phyloP scores from a whole-genome alignment of 768 basidiomycete genomes.

The Phlebiopsis gigantea region DNA sequence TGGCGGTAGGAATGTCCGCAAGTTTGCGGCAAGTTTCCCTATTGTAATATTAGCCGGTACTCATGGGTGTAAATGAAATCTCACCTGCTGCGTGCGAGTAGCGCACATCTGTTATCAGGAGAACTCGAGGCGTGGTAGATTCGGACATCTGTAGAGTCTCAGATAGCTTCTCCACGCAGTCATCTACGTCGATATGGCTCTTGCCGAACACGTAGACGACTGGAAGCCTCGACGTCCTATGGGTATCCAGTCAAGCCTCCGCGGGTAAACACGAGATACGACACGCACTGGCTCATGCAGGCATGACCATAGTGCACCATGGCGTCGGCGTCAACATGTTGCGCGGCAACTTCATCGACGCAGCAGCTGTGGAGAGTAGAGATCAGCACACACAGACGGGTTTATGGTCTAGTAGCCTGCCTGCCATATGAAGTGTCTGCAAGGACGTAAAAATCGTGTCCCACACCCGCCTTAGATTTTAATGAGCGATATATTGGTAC shows the following conservation, averaged over 20 bases:
- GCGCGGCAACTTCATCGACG: slow-evolving; percentile 92
- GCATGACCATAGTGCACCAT: slow-evolving; percentile 96
- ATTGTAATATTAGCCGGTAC: neutral
- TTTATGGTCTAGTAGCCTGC: slow-evolving; percentile 34
- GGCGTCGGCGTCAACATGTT: slow-evolving; percentile 88
- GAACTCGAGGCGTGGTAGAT: slow-evolving; percentile 25
- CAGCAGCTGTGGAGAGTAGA: slow-evolving; percentile 66
- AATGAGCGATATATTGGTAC: slow-evolving; percentile 76
- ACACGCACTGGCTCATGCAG: slow-evolving; percentile 82
- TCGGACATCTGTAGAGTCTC: slow-evolving; percentile 25
- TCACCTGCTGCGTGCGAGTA: slow-evolving; percentile 67
- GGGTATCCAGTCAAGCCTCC: neutral
- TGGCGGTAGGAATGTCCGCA: neutral
- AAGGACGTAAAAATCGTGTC: slow-evolving; percentile 76
- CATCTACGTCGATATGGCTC: slow-evolving; percentile 50
- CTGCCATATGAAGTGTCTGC: slow-evolving; percentile 98
- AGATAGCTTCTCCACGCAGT: slow-evolving; percentile 41
- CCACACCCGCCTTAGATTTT: slow-evolving; percentile 40
- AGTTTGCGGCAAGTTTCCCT: slow-evolving; percentile 23
- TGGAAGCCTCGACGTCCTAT: slow-evolving; percentile 80
- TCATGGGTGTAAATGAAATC: no score
- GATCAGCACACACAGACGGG: neutral
- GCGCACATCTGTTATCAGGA: slow-evolving; percentile 73
- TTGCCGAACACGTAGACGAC: slow-evolving; percentile 90
- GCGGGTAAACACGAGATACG: neutral